Conservation (phyloP, 169 alveolate genomes). For the Perkinsus chesapeaki region DNA sequence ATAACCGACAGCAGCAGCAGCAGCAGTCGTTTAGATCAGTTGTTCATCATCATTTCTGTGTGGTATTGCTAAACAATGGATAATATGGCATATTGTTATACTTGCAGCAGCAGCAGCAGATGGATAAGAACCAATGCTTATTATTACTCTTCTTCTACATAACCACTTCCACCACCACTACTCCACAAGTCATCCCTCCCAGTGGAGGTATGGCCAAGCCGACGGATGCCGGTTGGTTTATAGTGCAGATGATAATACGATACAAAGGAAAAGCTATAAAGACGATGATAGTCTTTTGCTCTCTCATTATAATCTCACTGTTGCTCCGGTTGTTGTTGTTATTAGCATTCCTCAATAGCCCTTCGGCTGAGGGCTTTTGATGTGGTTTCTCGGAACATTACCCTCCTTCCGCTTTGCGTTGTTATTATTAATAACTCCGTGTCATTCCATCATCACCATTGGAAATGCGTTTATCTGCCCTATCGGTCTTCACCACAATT, state of each 20-base stretch:
- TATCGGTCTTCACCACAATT: neutral
- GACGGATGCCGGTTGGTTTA: slow-evolving; percentile 5
- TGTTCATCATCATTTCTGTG: no score
- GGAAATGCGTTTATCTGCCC: neutral
- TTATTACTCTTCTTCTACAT: neutral
- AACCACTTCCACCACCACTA: neutral
- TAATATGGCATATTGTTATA: neutral
- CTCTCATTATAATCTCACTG: neutral
- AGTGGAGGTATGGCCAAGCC: neutral
- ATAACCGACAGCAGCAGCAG: no score
- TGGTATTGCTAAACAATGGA: no score
- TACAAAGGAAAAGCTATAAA: neutral
- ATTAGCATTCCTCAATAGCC: neutral
- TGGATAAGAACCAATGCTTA: no score
- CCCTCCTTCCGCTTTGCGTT: neutral
- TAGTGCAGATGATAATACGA: neutral
- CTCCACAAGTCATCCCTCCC: neutral
- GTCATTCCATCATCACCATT: no score
- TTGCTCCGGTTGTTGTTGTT: neutral
- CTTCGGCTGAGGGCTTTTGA: neutral
- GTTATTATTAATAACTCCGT: neutral
- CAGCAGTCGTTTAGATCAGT: no score
- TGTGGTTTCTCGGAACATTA: neutral
- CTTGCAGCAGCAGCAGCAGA: no score
- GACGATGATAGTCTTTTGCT: neutral